Base-by-base conservation (phyloP, 2,329 filamentous ascomycete genomes). In the Xylaria sp. region DNA sequence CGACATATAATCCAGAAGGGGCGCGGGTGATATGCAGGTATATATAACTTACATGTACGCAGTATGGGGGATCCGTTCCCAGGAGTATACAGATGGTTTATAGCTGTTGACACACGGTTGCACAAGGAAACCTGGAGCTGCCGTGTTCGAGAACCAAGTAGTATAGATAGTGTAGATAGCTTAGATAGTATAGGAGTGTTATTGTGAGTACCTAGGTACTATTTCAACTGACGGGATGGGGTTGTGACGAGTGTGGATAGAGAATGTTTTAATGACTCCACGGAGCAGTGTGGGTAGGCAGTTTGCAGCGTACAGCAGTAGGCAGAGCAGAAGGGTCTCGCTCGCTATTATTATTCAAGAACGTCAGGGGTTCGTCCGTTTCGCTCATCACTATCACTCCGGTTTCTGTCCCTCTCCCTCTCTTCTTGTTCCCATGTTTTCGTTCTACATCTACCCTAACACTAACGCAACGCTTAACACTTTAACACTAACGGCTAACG, bases 111-210 rank as follows among this genome's bases (percentile, higher is more conserved):
- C 61, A 66, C 69, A 72, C 41, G 66, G 70, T 71, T 65, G 69
- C 57, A 71, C 70, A 58, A 67, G 67, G 37, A 62, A 65, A 67
- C 66, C 66, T 62, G 69, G 67, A 67, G 70, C 62, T 72, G 67
- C 64, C 55, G 61, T 65, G 67, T 46, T 61, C 51, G 58, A 62
- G 34, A 63, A 44, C n/a, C 39, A 63, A 60, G 64, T 55, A 57
- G 44, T 57, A 62, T 34, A 62, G 58, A 58, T 58, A 58, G 37
- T 46, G 23, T 44, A 58, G 52, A 65, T 65, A 58, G 51, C 34
- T 39, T 15, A 48, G 65, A 58, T 54, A 46, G 62, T 62, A 65
- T 70, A 50, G 55, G 58, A 39, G 54, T 69, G 44, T 59, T 66
- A 66, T 69, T 66, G 51, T 57, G 46, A 60, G 48, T 50, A 34